Evolutionary conservation across 148 eudicot species (phyloP), one percentile per base, ranked within the genome.

Genomic region (Polygonum aviculare): DNA sequence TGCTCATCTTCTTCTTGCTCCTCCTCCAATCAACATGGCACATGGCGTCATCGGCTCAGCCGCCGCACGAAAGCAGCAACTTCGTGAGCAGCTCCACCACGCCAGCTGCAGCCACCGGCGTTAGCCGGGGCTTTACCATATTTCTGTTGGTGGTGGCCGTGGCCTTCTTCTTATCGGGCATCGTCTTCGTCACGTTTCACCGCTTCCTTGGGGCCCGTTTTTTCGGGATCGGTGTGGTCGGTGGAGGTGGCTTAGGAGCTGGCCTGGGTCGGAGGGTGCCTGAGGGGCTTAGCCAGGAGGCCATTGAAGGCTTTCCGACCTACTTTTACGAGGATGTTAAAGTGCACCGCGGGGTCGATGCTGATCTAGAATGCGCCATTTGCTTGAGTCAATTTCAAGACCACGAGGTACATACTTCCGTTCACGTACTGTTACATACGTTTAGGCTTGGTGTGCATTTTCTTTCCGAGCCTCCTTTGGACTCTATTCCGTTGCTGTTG

Each of bases 341-440:
- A 35, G 69, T 51, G 80, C 78, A 77, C 73, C 77, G 80, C 55
- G 67, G 52, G 77, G 82, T 82, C 18, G 55, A 69, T 6, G 74
- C 45, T 1, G 78, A 19, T 36, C 74, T 79, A 31, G 82, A 82
- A 75, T 82, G 85, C 75, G 82, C 82, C 67, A 82, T 82, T 21
- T 82, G 85, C 82, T 38, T 82, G 14, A 77, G 47, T 12, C 78
- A 82, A 79, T 82, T 82, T 48, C 77, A 79, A 11, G 82, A 77
- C 62, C 57, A 65, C 18, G 82, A 79, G 31, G 74, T 77, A 4
- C 26, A 1, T 50, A 50, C 16, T 11, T 16, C 2, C 44, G 44
- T 7, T 40, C 7, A 40, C 41, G 6, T 40, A 40, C 7, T 5
- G 7, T 4, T 40, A 3, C 44, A 40, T 7, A 40, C 0, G 7